Conservation (phyloP, 768 basidiomycete species). For the Austroboletus festivus region DNA sequence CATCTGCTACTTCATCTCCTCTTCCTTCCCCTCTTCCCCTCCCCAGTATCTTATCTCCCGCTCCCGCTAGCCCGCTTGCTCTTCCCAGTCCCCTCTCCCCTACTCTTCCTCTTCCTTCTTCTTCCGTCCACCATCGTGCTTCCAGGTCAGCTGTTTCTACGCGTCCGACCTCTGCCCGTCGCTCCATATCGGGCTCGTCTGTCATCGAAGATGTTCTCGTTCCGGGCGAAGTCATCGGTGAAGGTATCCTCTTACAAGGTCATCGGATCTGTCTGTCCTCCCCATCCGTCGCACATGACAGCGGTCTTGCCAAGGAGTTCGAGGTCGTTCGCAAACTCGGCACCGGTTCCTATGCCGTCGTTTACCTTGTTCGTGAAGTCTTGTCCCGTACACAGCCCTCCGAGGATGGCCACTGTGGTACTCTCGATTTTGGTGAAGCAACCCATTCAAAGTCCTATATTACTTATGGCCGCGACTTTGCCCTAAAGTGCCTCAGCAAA, state of each 20-base stretch:
- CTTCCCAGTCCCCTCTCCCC: conserved; percentile 36
- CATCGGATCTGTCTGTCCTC: conserved; percentile 61
- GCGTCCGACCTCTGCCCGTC: conserved; percentile 22
- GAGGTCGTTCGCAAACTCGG: conserved; percentile 85
- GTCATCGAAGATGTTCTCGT: conserved; percentile 52
- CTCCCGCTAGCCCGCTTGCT: conserved; percentile 30
- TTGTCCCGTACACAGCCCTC: conserved; percentile 38
- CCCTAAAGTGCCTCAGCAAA: conserved; percentile 96
- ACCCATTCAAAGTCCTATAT: conserved; percentile 34
- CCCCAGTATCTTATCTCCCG: conserved; percentile 31
- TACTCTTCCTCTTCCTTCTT: conserved; percentile 29
- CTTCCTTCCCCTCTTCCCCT: conserved; percentile 30
- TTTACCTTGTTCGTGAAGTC: conserved; percentile 85
- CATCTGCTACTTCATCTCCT: conserved; percentile 20
- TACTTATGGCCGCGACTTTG: conserved; percentile 76
- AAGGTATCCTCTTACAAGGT: conserved; percentile 63
- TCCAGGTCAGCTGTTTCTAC: conserved; percentile 34
- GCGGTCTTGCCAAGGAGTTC: conserved; percentile 61
- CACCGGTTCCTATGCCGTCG: conserved; percentile 89
- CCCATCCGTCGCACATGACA: conserved; percentile 30
- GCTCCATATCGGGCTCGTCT: conserved; percentile 32
- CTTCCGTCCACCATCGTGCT: conserved; percentile 34
- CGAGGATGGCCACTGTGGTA: conserved; percentile 54
- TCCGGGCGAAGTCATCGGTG: conserved; percentile 71
- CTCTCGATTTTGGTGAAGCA: conserved; percentile 50